Conservation (phyloP, 441 rosid species). For the Pelargonium citronellum region DNA sequence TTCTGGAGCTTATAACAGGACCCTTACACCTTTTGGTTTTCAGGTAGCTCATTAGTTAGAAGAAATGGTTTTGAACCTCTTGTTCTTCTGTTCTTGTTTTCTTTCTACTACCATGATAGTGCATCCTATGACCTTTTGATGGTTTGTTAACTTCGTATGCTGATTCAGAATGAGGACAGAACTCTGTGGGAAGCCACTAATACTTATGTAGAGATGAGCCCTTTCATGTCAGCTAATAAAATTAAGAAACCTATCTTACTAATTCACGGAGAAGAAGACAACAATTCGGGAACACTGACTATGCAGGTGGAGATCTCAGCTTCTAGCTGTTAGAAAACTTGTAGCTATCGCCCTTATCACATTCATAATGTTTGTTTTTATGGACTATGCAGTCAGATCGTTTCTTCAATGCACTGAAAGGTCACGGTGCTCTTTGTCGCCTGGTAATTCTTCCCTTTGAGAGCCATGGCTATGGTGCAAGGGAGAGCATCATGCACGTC, state of each 20-base stretch:
- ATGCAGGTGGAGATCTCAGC: slow-evolving; percentile 63
- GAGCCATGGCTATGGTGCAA: slow-evolving; percentile 88
- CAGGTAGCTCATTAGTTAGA: slow-evolving; percentile 45
- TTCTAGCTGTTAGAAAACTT: slow-evolving; percentile 10
- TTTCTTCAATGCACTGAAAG: slow-evolving; percentile 88
- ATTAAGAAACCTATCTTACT: slow-evolving; percentile 92
- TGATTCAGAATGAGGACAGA: slow-evolving; percentile 78
- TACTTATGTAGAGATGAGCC: slow-evolving; percentile 89
- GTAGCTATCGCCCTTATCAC: slow-evolving; percentile 8
- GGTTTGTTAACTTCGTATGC: slow-evolving; percentile 12
- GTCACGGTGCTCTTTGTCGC: slow-evolving; percentile 87
- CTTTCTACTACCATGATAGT: not conserved
- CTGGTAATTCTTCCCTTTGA: slow-evolving; percentile 78
- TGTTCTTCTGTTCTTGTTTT: not conserved
- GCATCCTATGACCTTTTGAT: slow-evolving; percentile 1
- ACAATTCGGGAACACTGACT: slow-evolving; percentile 87
- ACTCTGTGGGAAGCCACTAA: slow-evolving; percentile 90
- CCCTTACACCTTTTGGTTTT: slow-evolving; percentile 95
- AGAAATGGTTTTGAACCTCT: too few species aligned
- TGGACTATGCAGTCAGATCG: slow-evolving; percentile 68
- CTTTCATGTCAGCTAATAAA: slow-evolving; percentile 88
- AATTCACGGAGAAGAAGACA: slow-evolving; percentile 95
- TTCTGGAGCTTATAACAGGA: slow-evolving; percentile 97
- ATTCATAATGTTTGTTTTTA: not conserved
- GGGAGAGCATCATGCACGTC: slow-evolving; percentile 95